Base-by-base conservation (phyloP, 2,329 filamentous ascomycete species). In the Fusarium chaquense region DNA sequence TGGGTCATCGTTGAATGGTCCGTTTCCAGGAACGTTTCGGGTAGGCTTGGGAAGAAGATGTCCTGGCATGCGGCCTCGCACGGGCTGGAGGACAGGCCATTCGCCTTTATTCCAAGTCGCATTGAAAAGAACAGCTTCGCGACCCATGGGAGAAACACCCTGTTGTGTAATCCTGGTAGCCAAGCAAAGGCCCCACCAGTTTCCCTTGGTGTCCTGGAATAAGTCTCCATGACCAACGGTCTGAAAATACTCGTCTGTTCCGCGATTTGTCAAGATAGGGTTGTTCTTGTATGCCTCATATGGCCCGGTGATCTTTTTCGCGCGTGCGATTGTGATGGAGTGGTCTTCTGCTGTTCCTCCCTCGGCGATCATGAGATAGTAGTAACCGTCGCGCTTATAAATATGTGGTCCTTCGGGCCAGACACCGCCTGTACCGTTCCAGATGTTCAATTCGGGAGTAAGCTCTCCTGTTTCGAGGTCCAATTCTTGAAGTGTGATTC, bases 361-460 rank as follows among this genome's bases (percentile, higher is more conserved):
- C 45, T 84, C 82, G 0, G 82, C 80, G 6, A 83, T 83, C 46
- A 83, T 77, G 6, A 84, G 76, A 58, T 83, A 84, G 50, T 81
- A 83, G 49, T 78, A 83, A 0, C 71, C 75, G 7, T 79, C 81
- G 2, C 77, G 78, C 58, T 81, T 81, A 69, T 74, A 74, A 12
- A 89, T 81, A 50, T 88, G 86, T 0, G 87, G 86, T 0, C 86
- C 87, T 67, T 88, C 87, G 0, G 86, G 77, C 13, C 71, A 81
- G 67, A 56, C 76, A 35, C 6, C 81, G 0, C 82, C 82, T 0
- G 82, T 84, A 1, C 85, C 84, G 33, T 83, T 82, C 84, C 85
- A 85, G 22, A 85, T 80, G 9, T 72, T 79, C 0, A 79, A 55
- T 79, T 76, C 52, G 74, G 81, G 47, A 3, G 49, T 18, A 3